Evolutionary conservation across 495 filamentous ascomycete species (phyloP).

Genomic region (Aspergillus wentii): DNA sequence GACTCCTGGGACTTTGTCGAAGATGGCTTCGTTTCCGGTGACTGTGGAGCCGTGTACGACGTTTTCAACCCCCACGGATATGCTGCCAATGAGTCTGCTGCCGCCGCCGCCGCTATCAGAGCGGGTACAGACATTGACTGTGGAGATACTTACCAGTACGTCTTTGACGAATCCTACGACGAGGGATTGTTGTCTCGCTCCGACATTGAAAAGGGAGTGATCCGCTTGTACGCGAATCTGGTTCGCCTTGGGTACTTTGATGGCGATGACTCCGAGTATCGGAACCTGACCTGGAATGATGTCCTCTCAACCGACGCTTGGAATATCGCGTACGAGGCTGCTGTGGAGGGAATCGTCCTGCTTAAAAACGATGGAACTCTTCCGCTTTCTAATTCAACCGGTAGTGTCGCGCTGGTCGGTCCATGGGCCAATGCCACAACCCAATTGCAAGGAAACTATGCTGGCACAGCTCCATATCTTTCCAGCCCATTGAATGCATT

Average conservation of each 20-base stretch:
- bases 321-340: conserved; percentile 53
- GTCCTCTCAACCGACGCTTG: conserved; percentile 47
- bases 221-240: conserved; percentile 52
- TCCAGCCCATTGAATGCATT: conserved; percentile 49
- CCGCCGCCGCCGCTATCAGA: conserved; percentile 49
- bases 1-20: conserved; percentile 42
- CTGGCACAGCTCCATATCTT: conserved; percentile 51
- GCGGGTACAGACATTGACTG: conserved; percentile 62
- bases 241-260: conserved; percentile 59
- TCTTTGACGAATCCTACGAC: conserved; percentile 44
- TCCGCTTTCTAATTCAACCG: conserved; percentile 36
- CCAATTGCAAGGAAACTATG: conserved; percentile 60
- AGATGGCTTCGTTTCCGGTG: conserved; percentile 52
- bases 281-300: conserved; percentile 45
- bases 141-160: conserved; percentile 48
- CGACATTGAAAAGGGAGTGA: conserved; percentile 49
- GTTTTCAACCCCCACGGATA: conserved; percentile 54
- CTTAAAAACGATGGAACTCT: conserved; percentile 58
- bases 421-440: conserved; percentile 55
- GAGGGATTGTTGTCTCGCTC: conserved; percentile 43
- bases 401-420: conserved; percentile 52
- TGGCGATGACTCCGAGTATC: conserved; percentile 38
- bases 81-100: conserved; percentile 34
- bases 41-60: conserved; percentile 56
- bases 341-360: conserved; percentile 53